Percentiles rank a stretch among this genome's conserved stretches.
These are phyloP conservation scores for Hypomontagnella monticulosa DNA, from an alignment of 495 filamentous ascomycete genomes.

Conservation along the genomic window DNA sequence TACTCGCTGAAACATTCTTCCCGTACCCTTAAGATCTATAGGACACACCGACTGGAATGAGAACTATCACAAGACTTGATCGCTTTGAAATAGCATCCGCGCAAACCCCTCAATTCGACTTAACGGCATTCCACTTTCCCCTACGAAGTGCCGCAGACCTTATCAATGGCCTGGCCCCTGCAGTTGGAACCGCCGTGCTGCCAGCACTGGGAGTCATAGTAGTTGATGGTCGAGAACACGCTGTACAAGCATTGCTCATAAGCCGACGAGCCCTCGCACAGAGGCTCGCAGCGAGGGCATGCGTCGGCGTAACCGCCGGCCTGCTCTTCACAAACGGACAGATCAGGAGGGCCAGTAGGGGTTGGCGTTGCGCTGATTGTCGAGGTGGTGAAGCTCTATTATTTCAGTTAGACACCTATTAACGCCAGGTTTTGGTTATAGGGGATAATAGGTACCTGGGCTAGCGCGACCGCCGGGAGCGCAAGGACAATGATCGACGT, in stretches of 20 bases:
- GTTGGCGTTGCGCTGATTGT: not conserved
- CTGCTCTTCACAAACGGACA: slow-evolving; percentile 9
- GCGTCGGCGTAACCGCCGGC: slow-evolving; percentile 21
- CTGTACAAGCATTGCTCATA: slow-evolving; percentile 16
- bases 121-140: too few relatives aligned
- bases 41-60: too few relatives aligned
- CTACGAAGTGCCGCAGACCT: slow-evolving; percentile 13
- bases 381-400: not conserved
- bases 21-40: too few relatives aligned
- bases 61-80: too few relatives aligned
- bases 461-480: not conserved
- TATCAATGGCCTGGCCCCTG: not conserved
- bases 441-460: slow-evolving; percentile 2
- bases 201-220: slow-evolving; percentile 15
- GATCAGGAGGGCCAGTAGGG: slow-evolving; percentile 4
- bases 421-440: not conserved
- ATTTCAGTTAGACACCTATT: not conserved
- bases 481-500: not conserved
- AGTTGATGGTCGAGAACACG: slow-evolving; percentile 14
- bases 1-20: too few relatives aligned
- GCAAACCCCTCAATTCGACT: too few relatives aligned
- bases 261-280: not conserved
- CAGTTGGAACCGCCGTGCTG: slow-evolving; percentile 19
- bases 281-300: slow-evolving; percentile 3
- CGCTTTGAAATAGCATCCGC: not conserved